These are phyloP conservation scores for Magnolia kwangsiensis DNA, from an alignment of 164 flowering plant genomes.

Conservation along the genomic window DNA sequence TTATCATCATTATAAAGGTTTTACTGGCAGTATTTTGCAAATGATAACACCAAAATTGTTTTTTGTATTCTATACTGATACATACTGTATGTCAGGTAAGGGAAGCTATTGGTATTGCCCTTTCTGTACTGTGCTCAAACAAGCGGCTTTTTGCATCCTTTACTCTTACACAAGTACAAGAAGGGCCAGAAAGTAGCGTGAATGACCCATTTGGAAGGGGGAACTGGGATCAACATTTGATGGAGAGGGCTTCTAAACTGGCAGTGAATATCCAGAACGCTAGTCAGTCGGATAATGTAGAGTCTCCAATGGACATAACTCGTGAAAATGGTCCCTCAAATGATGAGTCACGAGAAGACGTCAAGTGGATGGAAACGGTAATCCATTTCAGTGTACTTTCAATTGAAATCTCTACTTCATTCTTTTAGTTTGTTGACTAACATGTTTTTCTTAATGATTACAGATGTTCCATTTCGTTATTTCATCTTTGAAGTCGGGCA, in stretches of 20 bases:
- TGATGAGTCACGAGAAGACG: slow-evolving; percentile 59
- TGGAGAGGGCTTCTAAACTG: slow-evolving; percentile 54
- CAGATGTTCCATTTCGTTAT: slow-evolving; percentile 89
- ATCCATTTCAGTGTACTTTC: slow-evolving; percentile 6
- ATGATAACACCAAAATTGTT: too few relatives aligned
- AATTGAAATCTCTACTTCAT: background rate
- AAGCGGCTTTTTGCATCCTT: slow-evolving; percentile 52
- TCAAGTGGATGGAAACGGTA: slow-evolving; percentile 99
- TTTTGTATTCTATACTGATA: background rate
- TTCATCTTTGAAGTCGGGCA: slow-evolving; percentile 85
- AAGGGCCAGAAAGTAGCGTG: slow-evolving; percentile 21
- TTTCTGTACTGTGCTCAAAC: slow-evolving; percentile 87
- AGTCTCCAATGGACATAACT: slow-evolving; percentile 20
- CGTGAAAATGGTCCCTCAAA: slow-evolving; percentile 36
- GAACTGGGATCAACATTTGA: slow-evolving; percentile 57
- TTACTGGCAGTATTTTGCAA: too few relatives aligned
- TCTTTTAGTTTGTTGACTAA: background rate
- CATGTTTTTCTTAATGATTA: slow-evolving; percentile 13
- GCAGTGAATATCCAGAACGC: slow-evolving; percentile 56
- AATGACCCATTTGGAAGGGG: slow-evolving; percentile 22
- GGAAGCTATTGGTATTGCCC: slow-evolving; percentile 87
- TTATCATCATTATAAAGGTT: too few relatives aligned
- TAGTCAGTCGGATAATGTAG: slow-evolving; percentile 43
- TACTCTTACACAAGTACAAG: slow-evolving; percentile 25
- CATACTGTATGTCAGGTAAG: slow-evolving; percentile 54